These are phyloP conservation scores for Acer saccharum DNA, from an alignment of 345 rosid genomes.

Conservation along the genomic window DNA sequence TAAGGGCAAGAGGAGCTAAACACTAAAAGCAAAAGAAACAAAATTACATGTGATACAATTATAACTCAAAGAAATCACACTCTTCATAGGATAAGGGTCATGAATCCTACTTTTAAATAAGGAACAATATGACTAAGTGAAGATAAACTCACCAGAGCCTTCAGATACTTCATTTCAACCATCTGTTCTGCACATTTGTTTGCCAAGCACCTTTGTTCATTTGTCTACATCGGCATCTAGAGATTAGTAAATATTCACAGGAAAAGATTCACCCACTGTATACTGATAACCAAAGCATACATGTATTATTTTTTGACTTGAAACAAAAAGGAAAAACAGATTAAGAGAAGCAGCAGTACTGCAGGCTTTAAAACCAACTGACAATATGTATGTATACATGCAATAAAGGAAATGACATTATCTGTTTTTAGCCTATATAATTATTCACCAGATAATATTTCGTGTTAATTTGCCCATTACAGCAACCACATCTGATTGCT, in stretches of 20 bases:
- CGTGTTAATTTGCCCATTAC: neutral
- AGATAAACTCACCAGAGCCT: conserved; percentile 51
- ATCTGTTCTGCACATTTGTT: conserved; percentile 66
- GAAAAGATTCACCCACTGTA: conserved; percentile 7
- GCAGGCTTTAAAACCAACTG: neutral
- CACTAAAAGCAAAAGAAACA: neutral
- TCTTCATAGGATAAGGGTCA: neutral
- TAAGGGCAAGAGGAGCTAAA: neutral
- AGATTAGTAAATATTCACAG: conserved; percentile 5
- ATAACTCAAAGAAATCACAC: neutral
- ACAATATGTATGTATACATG: neutral
- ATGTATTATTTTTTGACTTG: neutral
- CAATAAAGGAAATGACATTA: neutral
- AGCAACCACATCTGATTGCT: neutral
- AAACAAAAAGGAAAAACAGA: neutral
- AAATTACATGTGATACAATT: neutral
- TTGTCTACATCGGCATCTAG: conserved; percentile 52
- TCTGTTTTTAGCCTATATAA: neutral
- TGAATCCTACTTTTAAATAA: neutral
- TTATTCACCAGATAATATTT: neutral
- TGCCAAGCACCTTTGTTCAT: conserved; percentile 58
- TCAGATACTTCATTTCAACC: conserved; percentile 69
- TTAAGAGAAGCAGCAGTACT: neutral
- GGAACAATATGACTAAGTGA: neutral
- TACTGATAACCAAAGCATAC: neutral